Evolutionary conservation across 2,329 filamentous ascomycete genomes (phyloP), one percentile per base, ranked within the genome.

Genomic region (Sporothrix brunneoviolacea): DNA sequence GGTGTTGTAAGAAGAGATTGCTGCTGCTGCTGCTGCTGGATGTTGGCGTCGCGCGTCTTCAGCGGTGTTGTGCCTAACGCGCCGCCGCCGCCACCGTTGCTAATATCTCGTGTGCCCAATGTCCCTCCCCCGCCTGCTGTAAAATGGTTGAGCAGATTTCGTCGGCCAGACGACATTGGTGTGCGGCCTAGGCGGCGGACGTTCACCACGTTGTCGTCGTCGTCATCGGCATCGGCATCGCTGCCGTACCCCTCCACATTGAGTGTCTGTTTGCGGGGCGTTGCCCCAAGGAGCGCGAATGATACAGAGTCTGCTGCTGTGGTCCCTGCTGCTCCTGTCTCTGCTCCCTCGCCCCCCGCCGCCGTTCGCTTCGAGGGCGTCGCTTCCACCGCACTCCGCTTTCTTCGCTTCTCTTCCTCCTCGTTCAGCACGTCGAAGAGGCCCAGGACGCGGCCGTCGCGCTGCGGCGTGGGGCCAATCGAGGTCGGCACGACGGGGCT

Each of bases 391-490:
- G 41, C 16, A 16, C 13, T 35, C 4, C 28, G 32, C 16, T 43
- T 24, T 19, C 33, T 22, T 22, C 24, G 33, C 28, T 69, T 69
- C 21, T 72, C 65, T 19, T 72, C 71, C 37, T 71, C 70, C 51
- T 77, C 73, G 22, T 72, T 69, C 8, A 89, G 68, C 10, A 86
- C 68, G 61, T 91, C 88, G 62, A 93, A 93, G 16, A 93, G 68
- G 4, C 88, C 86, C 3, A 93, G 72, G 1, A 90, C 83, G 18
- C 80, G 79, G 24, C 88, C 88, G 63, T 91, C 85, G 54, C 82
- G 81, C 61, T 91, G 88, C 3, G 88, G 88, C 12, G 88, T 93
- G 2, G 88, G 88, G 3, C 86, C 86, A 54, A 93, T 77, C 1
- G 75, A 77, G 5, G 78, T 81, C 3, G 79, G 78, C 10, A 75